Evolutionary conservation across 2,329 filamentous ascomycete genomes (phyloP), one percentile per base, ranked within the genome.

Genomic region (Fusarium solani-melongenae): DNA sequence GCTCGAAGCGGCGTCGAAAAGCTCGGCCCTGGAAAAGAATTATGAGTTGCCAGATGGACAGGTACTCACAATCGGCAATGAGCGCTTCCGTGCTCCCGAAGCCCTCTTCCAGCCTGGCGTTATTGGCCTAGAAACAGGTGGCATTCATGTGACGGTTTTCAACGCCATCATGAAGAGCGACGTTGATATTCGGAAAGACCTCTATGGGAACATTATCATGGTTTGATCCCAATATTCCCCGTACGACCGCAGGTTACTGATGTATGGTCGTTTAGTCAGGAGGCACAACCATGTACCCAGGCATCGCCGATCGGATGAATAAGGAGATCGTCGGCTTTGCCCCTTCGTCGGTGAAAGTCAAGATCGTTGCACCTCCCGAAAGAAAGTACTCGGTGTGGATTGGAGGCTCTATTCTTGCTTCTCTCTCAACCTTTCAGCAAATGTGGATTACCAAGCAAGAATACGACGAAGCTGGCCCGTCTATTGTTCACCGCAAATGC

Each of bases 391-490:
- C 96, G 76, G 96, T 99, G 91, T 99, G 96, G 96, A 99, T 99
- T 86, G 96, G 96, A 96, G 96, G 96, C 92, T 99, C 96, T 87
- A 99, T 99, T 89, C 89, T 99, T 83, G 96, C 96, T 81, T 99
- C 96, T 77, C 94, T 99, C 82, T 99, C 96, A 81, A 99, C 96
- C 88, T 99, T 99, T 96, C 96, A 99, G 91, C 96, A 99, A 90
- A 99, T 99, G 96, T 99, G 96, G 96, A 98, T 99, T 92, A 99
- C 96, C 82, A 99, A 99, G 95, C 96, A 99, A 90, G 96, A 98
- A 91, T 98, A 98, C 92, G 96, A 99, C 90, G 96, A 98, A 94
- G 96, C 93, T 87, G 96, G 96, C 89, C 96, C 96, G 82, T 98
- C 95, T 84, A 98, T 98, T 85, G 96, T 98, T 83, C 96, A 98